Percentiles rank a stretch among this genome's conserved stretches.
Evolutionary conservation across 768 basidiomycete species (phyloP).

Genomic region (Suillus spraguei): DNA sequence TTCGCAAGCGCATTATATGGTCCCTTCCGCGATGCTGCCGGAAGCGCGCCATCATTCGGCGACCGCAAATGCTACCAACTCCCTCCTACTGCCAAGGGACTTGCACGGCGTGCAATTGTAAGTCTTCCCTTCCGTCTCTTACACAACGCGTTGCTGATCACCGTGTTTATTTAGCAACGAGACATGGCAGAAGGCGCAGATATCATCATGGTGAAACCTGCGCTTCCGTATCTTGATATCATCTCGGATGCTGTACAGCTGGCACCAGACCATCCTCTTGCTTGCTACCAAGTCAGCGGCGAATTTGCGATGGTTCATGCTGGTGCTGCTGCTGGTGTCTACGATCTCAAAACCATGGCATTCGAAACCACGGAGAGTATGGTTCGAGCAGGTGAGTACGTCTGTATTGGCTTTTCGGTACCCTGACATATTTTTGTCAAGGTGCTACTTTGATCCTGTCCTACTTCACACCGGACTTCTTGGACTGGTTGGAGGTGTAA

Average conservation of each 20-base stretch:
- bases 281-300: constrained; percentile 96
- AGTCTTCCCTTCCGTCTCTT: constrained; percentile 30
- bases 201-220: constrained; percentile 98
- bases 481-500: constrained; percentile 66
- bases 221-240: constrained; percentile 95
- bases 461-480: constrained; percentile 96
- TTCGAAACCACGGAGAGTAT: constrained; percentile 92
- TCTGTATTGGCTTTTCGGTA: constrained; percentile 6
- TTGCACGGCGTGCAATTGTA: constrained; percentile 92
- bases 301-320: constrained; percentile 98
- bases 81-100: constrained; percentile 83
- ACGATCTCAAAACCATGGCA: constrained; percentile 89
- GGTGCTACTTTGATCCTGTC: constrained; percentile 89
- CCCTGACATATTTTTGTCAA: constrained; percentile 30
- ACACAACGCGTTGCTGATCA: constrained; percentile 7
- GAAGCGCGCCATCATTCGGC: constrained; percentile 92
- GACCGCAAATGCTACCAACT: constrained; percentile 98
- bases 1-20: constrained; percentile 96
- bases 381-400: constrained; percentile 79
- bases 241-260: constrained; percentile 85
- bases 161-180: constrained; percentile 58
- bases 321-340: constrained; percentile 92
- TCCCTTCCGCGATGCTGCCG: constrained; percentile 99
- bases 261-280: constrained; percentile 87
- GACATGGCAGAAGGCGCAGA: constrained; percentile 93